These are phyloP conservation scores for Calocera cornea DNA, from an alignment of 768 basidiomycete genomes.

Conservation along the genomic window DNA sequence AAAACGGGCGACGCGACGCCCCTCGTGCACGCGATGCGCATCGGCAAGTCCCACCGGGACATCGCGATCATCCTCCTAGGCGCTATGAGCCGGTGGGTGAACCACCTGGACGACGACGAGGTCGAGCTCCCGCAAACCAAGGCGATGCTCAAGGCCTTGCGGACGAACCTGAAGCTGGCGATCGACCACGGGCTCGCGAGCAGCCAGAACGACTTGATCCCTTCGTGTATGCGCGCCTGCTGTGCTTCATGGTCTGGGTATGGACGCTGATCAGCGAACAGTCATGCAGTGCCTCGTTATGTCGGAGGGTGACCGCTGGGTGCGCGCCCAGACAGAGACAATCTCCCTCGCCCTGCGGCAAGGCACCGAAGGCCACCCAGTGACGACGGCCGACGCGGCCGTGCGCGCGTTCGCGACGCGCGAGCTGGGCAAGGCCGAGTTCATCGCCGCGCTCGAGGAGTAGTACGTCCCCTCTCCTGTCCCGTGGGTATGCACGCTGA, in stretches of 20 bases:
- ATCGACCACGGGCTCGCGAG: slow-evolving; percentile 78
- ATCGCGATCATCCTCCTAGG: slow-evolving; percentile 79
- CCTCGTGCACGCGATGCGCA: slow-evolving; percentile 68
- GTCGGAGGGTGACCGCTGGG: slow-evolving; percentile 90
- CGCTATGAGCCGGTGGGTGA: slow-evolving; percentile 84
- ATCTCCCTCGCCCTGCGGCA: slow-evolving; percentile 56
- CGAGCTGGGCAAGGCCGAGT: slow-evolving; percentile 62
- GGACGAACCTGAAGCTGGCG: slow-evolving; percentile 83
- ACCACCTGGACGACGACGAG: slow-evolving; percentile 72
- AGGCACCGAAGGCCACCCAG: slow-evolving; percentile 58
- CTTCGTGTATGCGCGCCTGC: slow-evolving; percentile 37
- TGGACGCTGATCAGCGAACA: not conserved
- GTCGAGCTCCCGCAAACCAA: slow-evolving; percentile 51
- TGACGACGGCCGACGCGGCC: slow-evolving; percentile 56
- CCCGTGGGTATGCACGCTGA: slow-evolving; percentile 7
- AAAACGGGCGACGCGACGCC: slow-evolving; percentile 79
- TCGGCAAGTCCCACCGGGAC: slow-evolving; percentile 56
- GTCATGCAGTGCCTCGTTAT: slow-evolving; percentile 86
- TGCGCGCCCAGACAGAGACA: slow-evolving; percentile 54
- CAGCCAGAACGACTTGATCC: slow-evolving; percentile 70
- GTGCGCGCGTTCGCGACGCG: slow-evolving; percentile 78
- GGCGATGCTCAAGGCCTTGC: slow-evolving; percentile 59
- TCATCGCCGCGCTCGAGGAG: slow-evolving; percentile 75
- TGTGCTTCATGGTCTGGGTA: not conserved
- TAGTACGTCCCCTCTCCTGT: slow-evolving; percentile 43